These are phyloP conservation scores for Postia placenta DNA, from an alignment of 768 basidiomycete genomes.

Conservation along the genomic window DNA sequence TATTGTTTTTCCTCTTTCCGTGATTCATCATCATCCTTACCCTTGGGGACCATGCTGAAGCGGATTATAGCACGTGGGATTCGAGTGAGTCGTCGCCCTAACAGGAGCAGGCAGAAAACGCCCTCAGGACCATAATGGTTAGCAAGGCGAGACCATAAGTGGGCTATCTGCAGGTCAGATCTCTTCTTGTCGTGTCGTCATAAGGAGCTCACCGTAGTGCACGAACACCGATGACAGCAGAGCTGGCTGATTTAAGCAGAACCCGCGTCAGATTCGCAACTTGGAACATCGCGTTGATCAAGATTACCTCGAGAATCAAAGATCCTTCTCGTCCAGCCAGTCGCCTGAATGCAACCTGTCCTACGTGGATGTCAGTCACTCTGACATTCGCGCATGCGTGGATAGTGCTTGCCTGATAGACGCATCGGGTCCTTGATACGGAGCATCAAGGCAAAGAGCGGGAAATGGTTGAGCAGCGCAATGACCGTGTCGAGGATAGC, in stretches of 20 bases:
- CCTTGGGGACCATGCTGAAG: conserved; percentile 14
- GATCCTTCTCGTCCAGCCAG: neutral
- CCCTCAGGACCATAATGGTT: conserved; percentile 15
- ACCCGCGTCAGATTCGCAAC: too few species aligned
- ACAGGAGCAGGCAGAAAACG: conserved; percentile 12
- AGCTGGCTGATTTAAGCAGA: conserved; percentile 11
- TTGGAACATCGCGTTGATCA: too few species aligned
- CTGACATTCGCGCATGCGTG: neutral
- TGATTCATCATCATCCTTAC: neutral
- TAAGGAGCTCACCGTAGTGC: conserved; percentile 14
- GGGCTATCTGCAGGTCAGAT: conserved; percentile 1
- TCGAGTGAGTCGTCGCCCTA: conserved; percentile 9
- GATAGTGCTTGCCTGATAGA: conserved; percentile 74
- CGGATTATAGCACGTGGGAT: conserved; percentile 15
- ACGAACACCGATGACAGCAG: conserved; percentile 16
- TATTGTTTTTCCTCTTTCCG: neutral
- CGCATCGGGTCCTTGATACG: conserved; percentile 78
- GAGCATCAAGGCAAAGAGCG: conserved; percentile 83
- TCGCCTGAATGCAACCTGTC: neutral
- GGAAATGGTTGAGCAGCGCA: conserved; percentile 87
- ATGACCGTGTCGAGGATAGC: conserved; percentile 58
- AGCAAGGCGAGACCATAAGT: conserved; percentile 11
- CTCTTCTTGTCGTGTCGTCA: neutral
- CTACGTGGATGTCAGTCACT: neutral
- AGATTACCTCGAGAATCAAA: conserved; percentile 10